Evolutionary conservation across 805 yeast genomes (phyloP).

Genomic region (Lachancea cidri): DNA sequence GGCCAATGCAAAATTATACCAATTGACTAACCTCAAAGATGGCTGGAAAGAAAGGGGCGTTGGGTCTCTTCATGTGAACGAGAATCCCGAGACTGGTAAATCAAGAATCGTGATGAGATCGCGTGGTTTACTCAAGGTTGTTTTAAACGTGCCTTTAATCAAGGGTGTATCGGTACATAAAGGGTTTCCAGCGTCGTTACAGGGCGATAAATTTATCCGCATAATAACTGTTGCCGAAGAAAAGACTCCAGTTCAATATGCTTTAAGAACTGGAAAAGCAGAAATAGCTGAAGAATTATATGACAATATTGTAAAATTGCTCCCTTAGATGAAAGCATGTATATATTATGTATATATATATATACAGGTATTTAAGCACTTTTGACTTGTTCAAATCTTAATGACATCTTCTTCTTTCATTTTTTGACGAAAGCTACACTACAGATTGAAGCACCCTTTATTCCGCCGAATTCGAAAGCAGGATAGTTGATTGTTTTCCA

Average conservation of each 20-base stretch:
- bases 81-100: constrained; percentile 34
- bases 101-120: constrained; percentile 87
- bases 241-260: constrained; percentile 73
- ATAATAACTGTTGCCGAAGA: constrained; percentile 60
- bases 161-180: constrained; percentile 56
- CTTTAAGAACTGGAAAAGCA: constrained; percentile 63
- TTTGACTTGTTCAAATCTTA: not conserved
- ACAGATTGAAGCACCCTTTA: constrained; percentile 81
- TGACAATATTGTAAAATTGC: constrained; percentile 30
- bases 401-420: not conserved
- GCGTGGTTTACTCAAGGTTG: constrained; percentile 75
- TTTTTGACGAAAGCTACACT: constrained; percentile 67
- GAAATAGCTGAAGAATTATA: constrained; percentile 55
- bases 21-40: constrained; percentile 53
- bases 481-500: constrained; percentile 76
- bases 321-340: constrained; percentile 4
- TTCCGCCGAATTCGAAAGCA: constrained; percentile 83
- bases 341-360: not conserved
- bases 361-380: not conserved
- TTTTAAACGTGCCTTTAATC: constrained; percentile 67
- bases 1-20: constrained; percentile 75
- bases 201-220: constrained; percentile 79
- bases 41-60: constrained; percentile 98
- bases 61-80: constrained; percentile 80
- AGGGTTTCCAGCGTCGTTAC: constrained; percentile 83